Evolutionary conservation across 306 rosid species (phyloP).

Genomic region (Parietaria judaica): DNA sequence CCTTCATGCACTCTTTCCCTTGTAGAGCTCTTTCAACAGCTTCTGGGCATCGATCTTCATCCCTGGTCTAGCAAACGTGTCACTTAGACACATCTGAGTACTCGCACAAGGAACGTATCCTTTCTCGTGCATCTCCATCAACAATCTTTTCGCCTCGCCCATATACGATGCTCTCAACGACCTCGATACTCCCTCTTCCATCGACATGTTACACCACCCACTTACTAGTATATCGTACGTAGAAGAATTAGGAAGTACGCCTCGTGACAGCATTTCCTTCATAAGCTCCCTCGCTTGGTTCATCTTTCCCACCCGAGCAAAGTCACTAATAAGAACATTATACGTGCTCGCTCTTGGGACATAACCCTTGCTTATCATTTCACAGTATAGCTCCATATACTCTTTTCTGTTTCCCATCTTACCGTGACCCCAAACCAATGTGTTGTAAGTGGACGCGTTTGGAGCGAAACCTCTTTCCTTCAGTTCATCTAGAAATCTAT

Average conservation of each 20-base stretch:
- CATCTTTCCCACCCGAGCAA: constrained; percentile 74
- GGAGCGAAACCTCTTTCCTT: constrained; percentile 57
- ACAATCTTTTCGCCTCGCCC: constrained; percentile 64
- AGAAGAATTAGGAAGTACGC: constrained; percentile 66
- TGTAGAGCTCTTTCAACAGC: constrained; percentile 48
- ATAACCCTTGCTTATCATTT: constrained; percentile 72
- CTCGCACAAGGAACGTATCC: constrained; percentile 60
- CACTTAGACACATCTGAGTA: constrained; percentile 48
- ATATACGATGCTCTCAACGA: constrained; percentile 38
- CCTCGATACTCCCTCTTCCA: constrained; percentile 51
- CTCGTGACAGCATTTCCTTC: constrained; percentile 75
- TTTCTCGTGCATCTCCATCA: constrained; percentile 60
- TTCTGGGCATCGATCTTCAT: constrained; percentile 55
- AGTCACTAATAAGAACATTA: constrained; percentile 76
- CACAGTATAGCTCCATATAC: constrained; percentile 61
- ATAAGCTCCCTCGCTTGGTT: constrained; percentile 77
- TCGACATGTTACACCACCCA: constrained; percentile 74
- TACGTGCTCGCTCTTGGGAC: constrained; percentile 67
- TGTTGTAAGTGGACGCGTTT: constrained; percentile 64
- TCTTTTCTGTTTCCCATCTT: constrained; percentile 59
- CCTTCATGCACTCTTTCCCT: constrained; percentile 33
- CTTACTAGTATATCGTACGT: constrained; percentile 69
- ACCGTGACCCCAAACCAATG: constrained; percentile 68
- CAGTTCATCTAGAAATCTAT: constrained; percentile 49
- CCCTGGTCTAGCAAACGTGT: constrained; percentile 59